phyloP scores from a whole-genome alignment of 176 grass and related monocot genomes.

The Oryza brachyantha region DNA sequence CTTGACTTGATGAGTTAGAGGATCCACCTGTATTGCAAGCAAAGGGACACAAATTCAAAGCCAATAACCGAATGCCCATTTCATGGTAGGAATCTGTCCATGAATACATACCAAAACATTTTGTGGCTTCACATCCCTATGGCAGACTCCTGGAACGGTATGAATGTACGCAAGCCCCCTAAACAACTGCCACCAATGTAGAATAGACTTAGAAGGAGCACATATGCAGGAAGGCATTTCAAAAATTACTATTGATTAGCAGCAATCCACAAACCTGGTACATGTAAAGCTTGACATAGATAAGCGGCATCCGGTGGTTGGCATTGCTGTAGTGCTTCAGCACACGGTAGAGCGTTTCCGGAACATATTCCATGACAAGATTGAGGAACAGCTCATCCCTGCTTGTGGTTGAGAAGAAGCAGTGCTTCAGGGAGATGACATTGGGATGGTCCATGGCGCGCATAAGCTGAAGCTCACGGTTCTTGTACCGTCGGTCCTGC shows the following conservation, averaged over 20 bases:
- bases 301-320: conserved; percentile 61
- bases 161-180: conserved; percentile 71
- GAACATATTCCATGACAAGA: conserved; percentile 68
- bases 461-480: conserved; percentile 69
- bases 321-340: conserved; percentile 57
- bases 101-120: conserved; percentile 63
- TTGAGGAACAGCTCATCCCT: conserved; percentile 63
- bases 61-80: neutral
- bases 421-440: conserved; percentile 57
- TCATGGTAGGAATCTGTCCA: neutral
- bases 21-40: conserved; percentile 47
- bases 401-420: conserved; percentile 68
- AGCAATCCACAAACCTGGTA: conserved; percentile 47
- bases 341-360: conserved; percentile 56
- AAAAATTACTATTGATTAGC: neutral
- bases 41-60: neutral
- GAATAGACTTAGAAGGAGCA: neutral
- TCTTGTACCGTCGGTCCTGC: conserved; percentile 67
- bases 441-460: conserved; percentile 59
- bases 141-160: conserved; percentile 55
- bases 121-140: conserved; percentile 78
- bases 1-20: conserved; percentile 43
- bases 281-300: conserved; percentile 70
- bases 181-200: conserved; percentile 44
- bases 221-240: neutral